Conservation (phyloP, 495 filamentous ascomycete species). For the Penicillium taxi region DNA sequence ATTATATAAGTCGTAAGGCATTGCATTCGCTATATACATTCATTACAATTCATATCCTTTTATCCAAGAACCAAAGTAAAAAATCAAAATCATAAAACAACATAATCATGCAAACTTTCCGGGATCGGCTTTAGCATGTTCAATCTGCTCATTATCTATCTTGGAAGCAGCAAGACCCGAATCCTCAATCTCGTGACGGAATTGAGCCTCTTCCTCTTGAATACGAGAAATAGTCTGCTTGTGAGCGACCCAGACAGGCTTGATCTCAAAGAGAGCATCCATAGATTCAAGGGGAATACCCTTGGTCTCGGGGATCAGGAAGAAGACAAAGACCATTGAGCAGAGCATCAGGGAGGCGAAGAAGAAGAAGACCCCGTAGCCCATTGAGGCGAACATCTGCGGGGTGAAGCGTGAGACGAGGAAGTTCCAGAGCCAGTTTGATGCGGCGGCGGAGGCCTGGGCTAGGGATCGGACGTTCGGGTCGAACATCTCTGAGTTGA, state of each 20-base stretch:
- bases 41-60: neutral
- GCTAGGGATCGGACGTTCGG: conserved; percentile 56
- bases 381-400: conserved; percentile 64
- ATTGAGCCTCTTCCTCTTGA: conserved; percentile 29
- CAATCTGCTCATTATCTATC: conserved; percentile 12
- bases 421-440: conserved; percentile 74
- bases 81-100: neutral
- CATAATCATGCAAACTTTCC: conserved; percentile 14
- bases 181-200: conserved; percentile 31
- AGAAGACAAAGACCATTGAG: conserved; percentile 58
- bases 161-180: conserved; percentile 18
- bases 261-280: conserved; percentile 49
- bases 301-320: conserved; percentile 60
- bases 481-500: conserved; percentile 57
- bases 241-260: conserved; percentile 49
- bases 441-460: conserved; percentile 59
- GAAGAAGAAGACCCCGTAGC: conserved; percentile 70
- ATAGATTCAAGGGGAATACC: conserved; percentile 45
- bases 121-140: conserved; percentile 7
- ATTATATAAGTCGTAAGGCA: too few species aligned
- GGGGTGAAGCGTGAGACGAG: conserved; percentile 62
- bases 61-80: neutral
- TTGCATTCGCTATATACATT: too few species aligned
- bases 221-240: conserved; percentile 19
- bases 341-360: conserved; percentile 62